Evolutionary conservation across 2,329 filamentous ascomycete genomes (phyloP), one percentile per base, ranked within the genome.

Genomic region (Ophiostoma perfectum): DNA sequence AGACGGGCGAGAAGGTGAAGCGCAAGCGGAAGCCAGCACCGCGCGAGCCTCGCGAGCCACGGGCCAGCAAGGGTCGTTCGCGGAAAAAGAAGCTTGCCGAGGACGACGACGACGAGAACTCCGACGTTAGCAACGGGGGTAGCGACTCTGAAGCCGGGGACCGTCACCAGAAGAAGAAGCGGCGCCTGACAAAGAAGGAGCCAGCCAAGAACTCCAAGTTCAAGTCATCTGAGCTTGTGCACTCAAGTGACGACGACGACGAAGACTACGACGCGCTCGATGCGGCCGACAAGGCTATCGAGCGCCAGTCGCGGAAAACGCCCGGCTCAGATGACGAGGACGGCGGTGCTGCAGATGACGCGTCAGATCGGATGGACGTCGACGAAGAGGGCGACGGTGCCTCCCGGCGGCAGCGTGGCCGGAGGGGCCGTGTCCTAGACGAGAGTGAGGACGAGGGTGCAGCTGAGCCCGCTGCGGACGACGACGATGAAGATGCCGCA

Each of bases 201-300:
- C 83, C 67, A 38, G 36, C 45, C 62, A 86, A 71, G 72, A 80
- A 79, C 70, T 78, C 76, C 77, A 96, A 96, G 78, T 96, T 86
- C 83, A 97, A 97, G 84, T 93, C 90, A 66, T 88, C 86, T 1
- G 93, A 96, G 78, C 86, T 93, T 71, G 88, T 97, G 41, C 89
- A 92, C 62, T 90, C 94, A 71, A 92, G 89, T 70, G 89, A 91
- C 62, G 77, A 73, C 1, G 76, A 42, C 18, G 78, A 79, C 5
- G 78, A 78, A 3, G 69, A 68, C 38, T 58, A 68, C 44, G 71
- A 70, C 16, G 70, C 67, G 44, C 70, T 78, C 11, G 75, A 75
- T 63, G 73, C 71, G 52, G 71, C 74, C 11, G 70, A 72, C 60
- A 49, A 66, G 58, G 66, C 70, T 86, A 90, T 73, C 44, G 75